These are phyloP conservation scores for Trichoderma pleuroti DNA, from an alignment of 2,329 filamentous ascomycete genomes.

Conservation along the genomic window DNA sequence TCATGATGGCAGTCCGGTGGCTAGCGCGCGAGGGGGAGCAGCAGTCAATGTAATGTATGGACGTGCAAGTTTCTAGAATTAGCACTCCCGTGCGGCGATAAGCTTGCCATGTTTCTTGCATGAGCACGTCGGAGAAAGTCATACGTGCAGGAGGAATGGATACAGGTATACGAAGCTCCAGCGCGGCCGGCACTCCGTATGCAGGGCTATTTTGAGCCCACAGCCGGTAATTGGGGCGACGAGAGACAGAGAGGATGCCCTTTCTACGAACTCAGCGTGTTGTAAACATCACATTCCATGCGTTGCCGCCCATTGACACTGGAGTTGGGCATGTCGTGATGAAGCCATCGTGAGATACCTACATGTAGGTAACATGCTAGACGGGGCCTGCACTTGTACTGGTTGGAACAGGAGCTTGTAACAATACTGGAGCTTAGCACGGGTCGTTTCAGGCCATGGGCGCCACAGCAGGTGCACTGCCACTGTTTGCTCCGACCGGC, in stretches of 20 bases:
- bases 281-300: background rate
- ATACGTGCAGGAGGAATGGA: background rate
- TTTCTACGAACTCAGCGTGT: background rate
- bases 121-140: background rate
- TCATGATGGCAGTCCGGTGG: background rate
- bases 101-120: slow-evolving; percentile 4
- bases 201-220: background rate
- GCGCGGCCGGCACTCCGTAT: background rate
- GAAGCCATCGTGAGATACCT: slow-evolving; percentile 2
- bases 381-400: background rate
- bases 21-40: background rate
- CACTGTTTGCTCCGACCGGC: slow-evolving; percentile 7
- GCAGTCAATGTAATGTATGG: background rate
- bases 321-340: background rate
- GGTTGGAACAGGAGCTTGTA: background rate
- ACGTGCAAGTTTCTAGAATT: background rate
- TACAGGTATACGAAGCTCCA: background rate
- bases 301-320: background rate
- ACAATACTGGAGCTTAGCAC: background rate
- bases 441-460: slow-evolving; percentile 16
- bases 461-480: slow-evolving; percentile 15
- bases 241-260: background rate
- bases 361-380: no score
- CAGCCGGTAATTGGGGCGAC: background rate
- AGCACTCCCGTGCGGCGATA: background rate